Evolutionary conservation across 371 early-diverging fungal genomes (phyloP).

Genomic region (Lichtheimia corymbifera): DNA sequence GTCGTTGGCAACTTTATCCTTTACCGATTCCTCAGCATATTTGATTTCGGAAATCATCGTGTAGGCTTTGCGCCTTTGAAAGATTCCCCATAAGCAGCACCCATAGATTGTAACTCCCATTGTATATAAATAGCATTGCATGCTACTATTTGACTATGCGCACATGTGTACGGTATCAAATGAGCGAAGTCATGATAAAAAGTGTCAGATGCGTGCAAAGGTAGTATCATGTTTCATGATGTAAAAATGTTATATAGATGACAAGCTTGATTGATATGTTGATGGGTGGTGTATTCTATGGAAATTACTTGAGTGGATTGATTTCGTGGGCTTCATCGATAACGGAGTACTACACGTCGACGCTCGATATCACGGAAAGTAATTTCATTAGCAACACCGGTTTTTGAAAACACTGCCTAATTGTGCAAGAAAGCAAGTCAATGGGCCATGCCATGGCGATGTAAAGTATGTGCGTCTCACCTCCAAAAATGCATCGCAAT

Average conservation of each 20-base stretch:
- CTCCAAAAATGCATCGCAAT: constrained; percentile 70
- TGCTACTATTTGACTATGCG: too few relatives aligned
- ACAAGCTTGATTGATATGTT: too few relatives aligned
- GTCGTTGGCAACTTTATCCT: constrained; percentile 8
- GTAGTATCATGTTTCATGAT: too few relatives aligned
- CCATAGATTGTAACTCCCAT: too few relatives aligned
- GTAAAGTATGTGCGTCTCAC: constrained; percentile 21
- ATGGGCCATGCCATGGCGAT: neutral
- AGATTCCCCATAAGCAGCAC: neutral
- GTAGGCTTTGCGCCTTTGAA: constrained; percentile 1
- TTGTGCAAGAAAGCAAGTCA: neutral
- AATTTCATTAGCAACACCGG: constrained; percentile 9
- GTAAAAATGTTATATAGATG: too few relatives aligned
- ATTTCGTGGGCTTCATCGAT: neutral
- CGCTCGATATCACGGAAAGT: constrained; percentile 8
- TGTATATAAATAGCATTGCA: too few relatives aligned
- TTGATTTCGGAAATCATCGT: constrained; percentile 9
- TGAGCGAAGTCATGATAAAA: too few relatives aligned
- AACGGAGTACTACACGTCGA: constrained; percentile 11
- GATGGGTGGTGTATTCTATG: too few relatives aligned
- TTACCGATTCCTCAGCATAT: constrained; percentile 5
- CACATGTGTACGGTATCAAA: too few relatives aligned
- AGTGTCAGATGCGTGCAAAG: too few relatives aligned
- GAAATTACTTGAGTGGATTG: too few relatives aligned
- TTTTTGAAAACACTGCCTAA: constrained; percentile 13